A percentile compares a stretch with the other conserved stretches of the same genome.
These are phyloP conservation scores for Colletotrichum tabaci DNA, from an alignment of 2,329 filamentous ascomycete species.

Conservation along the genomic window DNA sequence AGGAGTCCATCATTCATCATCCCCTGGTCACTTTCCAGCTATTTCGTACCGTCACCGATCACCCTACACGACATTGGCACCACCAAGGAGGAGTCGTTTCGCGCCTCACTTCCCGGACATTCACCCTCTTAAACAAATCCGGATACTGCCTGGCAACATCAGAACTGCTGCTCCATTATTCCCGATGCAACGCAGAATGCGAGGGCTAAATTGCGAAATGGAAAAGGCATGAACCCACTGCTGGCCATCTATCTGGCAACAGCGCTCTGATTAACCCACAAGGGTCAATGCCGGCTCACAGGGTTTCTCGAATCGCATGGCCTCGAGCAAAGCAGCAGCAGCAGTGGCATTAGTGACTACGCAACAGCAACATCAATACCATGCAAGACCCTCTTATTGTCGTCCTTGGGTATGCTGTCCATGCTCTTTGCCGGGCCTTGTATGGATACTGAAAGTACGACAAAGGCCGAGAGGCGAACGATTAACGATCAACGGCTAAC, in stretches of 20 bases:
- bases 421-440: background rate
- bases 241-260: slow-evolving; percentile 34
- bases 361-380: slow-evolving; percentile 9
- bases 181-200: slow-evolving; percentile 32
- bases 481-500: slow-evolving; percentile 5
- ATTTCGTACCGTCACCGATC: slow-evolving; percentile 21
- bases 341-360: background rate
- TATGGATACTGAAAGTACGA: background rate
- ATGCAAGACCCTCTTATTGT: slow-evolving; percentile 23
- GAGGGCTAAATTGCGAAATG: slow-evolving; percentile 27
- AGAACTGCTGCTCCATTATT: slow-evolving; percentile 33
- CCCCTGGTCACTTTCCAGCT: slow-evolving; percentile 11
- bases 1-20: background rate
- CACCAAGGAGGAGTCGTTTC: background rate
- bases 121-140: slow-evolving; percentile 25
- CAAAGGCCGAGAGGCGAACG: slow-evolving; percentile 9
- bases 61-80: slow-evolving; percentile 3
- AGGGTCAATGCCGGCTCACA: slow-evolving; percentile 39
- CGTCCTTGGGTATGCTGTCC: background rate
- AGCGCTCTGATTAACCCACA: slow-evolving; percentile 32
- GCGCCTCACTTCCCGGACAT: slow-evolving; percentile 28
- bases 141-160: slow-evolving; percentile 30
- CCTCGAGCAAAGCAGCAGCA: slow-evolving; percentile 19
- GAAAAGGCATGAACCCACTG: slow-evolving; percentile 26
- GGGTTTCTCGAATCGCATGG: slow-evolving; percentile 31